Percentiles rank a stretch among this genome's conserved stretches.
Conservation (phyloP, 192 early-diverging fungal species). For the Entomortierella parvispora region DNA sequence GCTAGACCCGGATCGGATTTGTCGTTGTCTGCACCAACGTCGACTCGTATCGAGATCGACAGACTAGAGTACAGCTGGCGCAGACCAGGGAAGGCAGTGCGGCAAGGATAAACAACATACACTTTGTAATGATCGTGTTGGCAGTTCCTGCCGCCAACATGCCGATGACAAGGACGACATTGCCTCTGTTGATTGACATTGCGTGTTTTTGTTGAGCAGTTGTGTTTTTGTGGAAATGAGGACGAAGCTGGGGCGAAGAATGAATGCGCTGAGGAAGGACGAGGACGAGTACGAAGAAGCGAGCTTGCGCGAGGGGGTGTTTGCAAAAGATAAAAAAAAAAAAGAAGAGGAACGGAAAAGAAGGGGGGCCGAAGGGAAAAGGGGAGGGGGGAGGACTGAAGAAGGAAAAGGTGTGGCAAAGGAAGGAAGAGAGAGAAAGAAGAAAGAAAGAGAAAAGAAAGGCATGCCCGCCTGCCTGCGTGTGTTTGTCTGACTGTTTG, state of each 20-base stretch:
- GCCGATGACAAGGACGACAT: conserved; percentile 66
- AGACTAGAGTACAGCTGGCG: too few species aligned
- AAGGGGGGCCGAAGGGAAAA: neutral
- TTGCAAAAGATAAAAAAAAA: too few species aligned
- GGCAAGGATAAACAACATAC: neutral
- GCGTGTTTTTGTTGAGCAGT: neutral
- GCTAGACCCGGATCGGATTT: too few species aligned
- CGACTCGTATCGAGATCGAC: too few species aligned
- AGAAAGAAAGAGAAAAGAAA: conserved; percentile 1
- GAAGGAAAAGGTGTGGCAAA: neutral
- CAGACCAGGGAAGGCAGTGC: too few species aligned
- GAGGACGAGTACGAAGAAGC: neutral
- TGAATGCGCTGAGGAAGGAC: neutral
- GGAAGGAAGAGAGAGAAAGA: neutral
- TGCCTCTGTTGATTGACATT: conserved; percentile 51
- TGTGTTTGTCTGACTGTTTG: too few species aligned
- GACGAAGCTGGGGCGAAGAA: neutral
- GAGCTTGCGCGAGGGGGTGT: too few species aligned
- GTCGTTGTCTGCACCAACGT: too few species aligned
- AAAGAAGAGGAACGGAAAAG: neutral
- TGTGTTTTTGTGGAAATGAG: neutral
- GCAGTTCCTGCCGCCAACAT: conserved; percentile 81
- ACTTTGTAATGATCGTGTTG: conserved; percentile 39
- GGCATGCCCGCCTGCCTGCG: too few species aligned
- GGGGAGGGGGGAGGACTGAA: neutral